These are phyloP conservation scores for Uronychia binucleata DNA, from an alignment of 73 alveolate species.

Conservation along the genomic window DNA sequence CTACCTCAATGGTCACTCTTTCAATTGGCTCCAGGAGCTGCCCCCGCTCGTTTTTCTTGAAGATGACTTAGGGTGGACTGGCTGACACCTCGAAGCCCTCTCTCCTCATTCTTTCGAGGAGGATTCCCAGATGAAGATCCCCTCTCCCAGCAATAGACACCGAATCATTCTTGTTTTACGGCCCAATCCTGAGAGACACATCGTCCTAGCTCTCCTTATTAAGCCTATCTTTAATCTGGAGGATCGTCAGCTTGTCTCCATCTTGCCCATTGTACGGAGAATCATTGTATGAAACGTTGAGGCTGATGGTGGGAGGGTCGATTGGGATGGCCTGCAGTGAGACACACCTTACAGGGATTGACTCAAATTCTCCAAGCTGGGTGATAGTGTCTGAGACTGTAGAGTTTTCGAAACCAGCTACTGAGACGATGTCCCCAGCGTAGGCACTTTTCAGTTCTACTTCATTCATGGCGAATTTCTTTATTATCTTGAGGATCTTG, in stretches of 20 bases:
- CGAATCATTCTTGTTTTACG: constrained; percentile 40
- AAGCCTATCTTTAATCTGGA: constrained; percentile 72
- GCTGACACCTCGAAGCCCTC: constrained; percentile 91
- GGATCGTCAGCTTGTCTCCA: constrained; percentile 70
- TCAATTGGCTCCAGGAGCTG: constrained; percentile 82
- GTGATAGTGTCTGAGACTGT: constrained; percentile 79
- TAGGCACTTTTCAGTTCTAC: constrained; percentile 78
- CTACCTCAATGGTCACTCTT: constrained; percentile 74
- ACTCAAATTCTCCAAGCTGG: constrained; percentile 56
- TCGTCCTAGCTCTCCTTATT: constrained; percentile 79
- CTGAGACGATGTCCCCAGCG: constrained; percentile 90
- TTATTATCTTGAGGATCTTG: constrained; percentile 66
- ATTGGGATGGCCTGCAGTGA: constrained; percentile 77
- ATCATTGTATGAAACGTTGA: constrained; percentile 65
- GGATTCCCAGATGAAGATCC: constrained; percentile 83
- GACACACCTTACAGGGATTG: no score
- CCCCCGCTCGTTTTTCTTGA: constrained; percentile 60
- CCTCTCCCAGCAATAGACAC: constrained; percentile 85
- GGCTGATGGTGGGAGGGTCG: constrained; percentile 85
- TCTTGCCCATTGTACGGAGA: constrained; percentile 86
- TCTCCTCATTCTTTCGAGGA: constrained; percentile 89
- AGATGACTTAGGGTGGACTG: constrained; percentile 81
- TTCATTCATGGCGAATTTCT: constrained; percentile 77
- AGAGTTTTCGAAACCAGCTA: constrained; percentile 75
- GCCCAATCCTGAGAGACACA: constrained; percentile 68